phyloP scores from a whole-genome alignment of 2,329 filamentous ascomycete species.

The Cordyceps cicadae region DNA sequence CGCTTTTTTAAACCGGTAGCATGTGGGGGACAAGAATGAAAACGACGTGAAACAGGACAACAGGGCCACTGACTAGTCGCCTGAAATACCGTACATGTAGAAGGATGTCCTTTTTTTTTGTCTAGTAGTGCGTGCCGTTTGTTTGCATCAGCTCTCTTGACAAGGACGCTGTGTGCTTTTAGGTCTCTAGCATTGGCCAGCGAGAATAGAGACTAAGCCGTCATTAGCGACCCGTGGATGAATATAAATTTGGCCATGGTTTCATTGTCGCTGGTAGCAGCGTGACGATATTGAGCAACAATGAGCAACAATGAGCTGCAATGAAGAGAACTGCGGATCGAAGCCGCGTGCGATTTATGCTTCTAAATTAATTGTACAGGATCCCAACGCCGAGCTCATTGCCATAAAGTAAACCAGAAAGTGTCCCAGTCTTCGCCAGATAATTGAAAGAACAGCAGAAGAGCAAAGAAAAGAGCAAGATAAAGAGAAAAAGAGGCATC shows the following conservation, averaged over 20 bases:
- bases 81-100: neutral
- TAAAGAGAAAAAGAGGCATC: neutral
- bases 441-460: neutral
- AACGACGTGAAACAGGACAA: neutral
- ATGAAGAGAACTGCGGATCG: neutral
- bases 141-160: neutral
- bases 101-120: neutral
- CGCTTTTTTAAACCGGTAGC: neutral
- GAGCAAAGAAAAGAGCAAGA: no score
- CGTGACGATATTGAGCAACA: neutral
- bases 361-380: neutral
- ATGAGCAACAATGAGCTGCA: no score
- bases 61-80: neutral
- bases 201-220: neutral
- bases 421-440: neutral
- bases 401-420: neutral
- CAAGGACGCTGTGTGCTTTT: neutral
- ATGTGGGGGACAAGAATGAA: neutral
- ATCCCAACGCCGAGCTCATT: conserved; percentile 6
- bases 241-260: neutral
- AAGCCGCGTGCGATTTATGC: neutral
- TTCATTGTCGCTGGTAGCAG: neutral
- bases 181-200: conserved; percentile 3
- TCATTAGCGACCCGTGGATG: neutral
- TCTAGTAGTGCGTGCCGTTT: neutral